Base-by-base conservation (phyloP, 306 rosid species). In the Vigna nakashimae region DNA sequence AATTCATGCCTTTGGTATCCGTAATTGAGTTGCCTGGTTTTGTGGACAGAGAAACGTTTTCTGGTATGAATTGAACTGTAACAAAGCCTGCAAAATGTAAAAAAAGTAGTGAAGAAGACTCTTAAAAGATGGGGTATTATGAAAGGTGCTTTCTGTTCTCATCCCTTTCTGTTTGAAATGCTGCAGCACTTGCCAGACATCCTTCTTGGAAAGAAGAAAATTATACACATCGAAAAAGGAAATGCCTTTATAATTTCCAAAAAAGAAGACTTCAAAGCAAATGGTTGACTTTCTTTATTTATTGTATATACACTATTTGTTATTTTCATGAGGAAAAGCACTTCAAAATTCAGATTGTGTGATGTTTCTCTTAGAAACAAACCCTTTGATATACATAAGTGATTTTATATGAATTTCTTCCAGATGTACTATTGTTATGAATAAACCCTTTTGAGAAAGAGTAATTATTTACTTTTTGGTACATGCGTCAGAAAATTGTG, bases 121-220 rank as follows among this genome's bases (percentile, higher is more conserved):
- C 32, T 59, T 65, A 17, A 72, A 72, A 66, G 8, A 58, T 6
- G 74, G 6, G 40, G 58, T 50, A 65, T 45, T 34, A 5, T 65
- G 71, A 20, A 30, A 43, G 24, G 69, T 69, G 48, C 6, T 62
- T 45, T 50, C 65, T 68, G 34, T 84, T 66, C 75, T 78, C 28
- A 74, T 16, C 71, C 60, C 16, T 70, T 57, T 49, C 63, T 76
- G 22, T 63, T 59, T 76, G 78, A 74, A 80, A 75, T 76, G 36
- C 64, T 84, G 80, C 88, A 80, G 85, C 26, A 65, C 75, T 57
- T 70, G 49, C 67, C 43, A 46, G 65, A 65, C 74, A 52, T 65
- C 71, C 70, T 42, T 78, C 79, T 49, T 16, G 22, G 13, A 67
- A 66, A 45, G 72, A 53, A 56, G 79, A 76, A 26, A 43, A 77